Base-by-base conservation (phyloP, 2,329 filamentous ascomycete species). In the Aspergillus tamarii region DNA sequence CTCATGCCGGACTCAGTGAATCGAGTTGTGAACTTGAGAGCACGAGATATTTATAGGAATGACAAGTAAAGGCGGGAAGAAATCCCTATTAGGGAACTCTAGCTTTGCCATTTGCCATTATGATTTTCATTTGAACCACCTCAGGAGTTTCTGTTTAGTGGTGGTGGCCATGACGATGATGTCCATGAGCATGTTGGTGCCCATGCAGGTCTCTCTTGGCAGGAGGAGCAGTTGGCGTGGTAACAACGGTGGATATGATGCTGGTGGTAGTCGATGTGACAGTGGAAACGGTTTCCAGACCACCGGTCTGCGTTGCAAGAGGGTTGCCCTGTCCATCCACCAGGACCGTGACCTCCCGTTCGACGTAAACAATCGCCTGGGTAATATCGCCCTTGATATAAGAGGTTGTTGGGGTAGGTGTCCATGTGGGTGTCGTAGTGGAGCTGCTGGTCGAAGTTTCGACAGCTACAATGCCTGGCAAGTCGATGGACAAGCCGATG, bases 321-420 rank as follows among this genome's bases (percentile, higher is more conserved):
- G 70, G 69, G 3, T 64, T 61, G 30, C 73, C 73, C 9, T 72
- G 59, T 7, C 60, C 67, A 45, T 76, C 72, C 23, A 75, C 63
- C 23, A 72, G 32, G 41, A 78, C 67, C 12, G 72, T 60, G 14
- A 77, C 63, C 21, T 76, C 69, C 23, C 73, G 68, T 45, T 76
- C 66, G 3, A 78, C 52, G 36, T 72, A 76, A 21, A 77, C 64
- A n/a, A 74, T 62, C 21, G 73, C 71, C 39, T 73, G 68, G 1
- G 69, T 73, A 50, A 74, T 57, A 5, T 67, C 63, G 16, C 67
- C 69, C 26, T 70, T 10, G 16, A 69, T 55, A n/a, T 70, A 68
- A 4, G 71, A 72, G 2, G 73, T 73, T 12, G 65, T 69, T 1
- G 73, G 69, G 28, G 69, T 72, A 8, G 73, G 70, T 4, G 68